Evolutionary conservation across 371 early-diverging fungal species (phyloP).

Genomic region (Dentiscutata heterogama): DNA sequence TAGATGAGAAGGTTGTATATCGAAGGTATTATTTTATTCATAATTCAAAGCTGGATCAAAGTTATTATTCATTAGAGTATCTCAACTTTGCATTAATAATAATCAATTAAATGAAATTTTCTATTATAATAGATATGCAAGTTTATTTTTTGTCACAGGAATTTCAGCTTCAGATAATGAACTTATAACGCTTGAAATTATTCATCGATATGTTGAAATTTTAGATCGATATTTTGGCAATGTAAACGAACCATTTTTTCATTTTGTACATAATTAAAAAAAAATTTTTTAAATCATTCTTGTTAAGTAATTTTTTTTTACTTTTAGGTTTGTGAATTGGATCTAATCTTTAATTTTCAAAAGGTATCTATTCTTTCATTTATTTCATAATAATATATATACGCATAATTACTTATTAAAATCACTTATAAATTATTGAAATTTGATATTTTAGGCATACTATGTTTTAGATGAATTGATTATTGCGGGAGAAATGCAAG

Average conservation of each 20-base stretch:
- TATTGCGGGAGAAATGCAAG: constrained; percentile 87
- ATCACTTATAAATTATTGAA: no score
- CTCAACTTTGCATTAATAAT: not conserved
- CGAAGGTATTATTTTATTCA: constrained; percentile 65
- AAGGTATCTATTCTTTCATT: constrained; percentile 59
- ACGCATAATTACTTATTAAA: not conserved
- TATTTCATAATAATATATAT: not conserved
- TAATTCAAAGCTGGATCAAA: no score
- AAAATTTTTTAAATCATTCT: not conserved
- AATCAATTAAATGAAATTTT: constrained; percentile 9
- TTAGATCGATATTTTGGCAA: constrained; percentile 98
- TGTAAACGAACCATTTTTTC: constrained; percentile 59
- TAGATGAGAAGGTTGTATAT: constrained; percentile 93
- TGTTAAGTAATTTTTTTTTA: not conserved
- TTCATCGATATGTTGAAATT: constrained; percentile 97
- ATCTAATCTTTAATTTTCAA: constrained; percentile 90
- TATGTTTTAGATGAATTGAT: constrained; percentile 88
- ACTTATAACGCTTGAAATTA: constrained; percentile 91
- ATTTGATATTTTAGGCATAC: constrained; percentile 67
- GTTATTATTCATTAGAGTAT: not conserved
- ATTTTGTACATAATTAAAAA: not conserved
- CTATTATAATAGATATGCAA: constrained; percentile 83
- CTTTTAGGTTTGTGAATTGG: constrained; percentile 85
- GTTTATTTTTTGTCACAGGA: constrained; percentile 96
- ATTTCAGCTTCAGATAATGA: constrained; percentile 94